Base-by-base conservation (phyloP, 2,329 filamentous ascomycete genomes). In the Karstenula rhodostoma region DNA sequence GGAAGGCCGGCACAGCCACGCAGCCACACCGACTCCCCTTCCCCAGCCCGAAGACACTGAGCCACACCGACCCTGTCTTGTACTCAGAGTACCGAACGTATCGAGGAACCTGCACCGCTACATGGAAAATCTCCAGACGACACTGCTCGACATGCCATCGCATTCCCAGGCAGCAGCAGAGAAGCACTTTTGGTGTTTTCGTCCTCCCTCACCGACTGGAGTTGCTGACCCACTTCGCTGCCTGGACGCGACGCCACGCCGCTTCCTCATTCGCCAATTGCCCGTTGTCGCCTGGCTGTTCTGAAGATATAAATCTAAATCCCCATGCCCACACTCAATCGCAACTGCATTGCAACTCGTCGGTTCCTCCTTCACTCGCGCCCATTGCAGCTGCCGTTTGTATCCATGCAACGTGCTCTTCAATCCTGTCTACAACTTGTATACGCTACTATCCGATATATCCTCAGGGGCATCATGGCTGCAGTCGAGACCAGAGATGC, bases 1-100 rank as follows among this genome's bases (percentile, higher is more conserved):
- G 29, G 42, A 37, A 54, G 23, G 17, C n/a, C 51, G 51, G 51
- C 51, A 54, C 51, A n/a, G n/a, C n/a, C n/a, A n/a, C n/a, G n/a
- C 47, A 44, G 51, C 51, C 51, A 54, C 40, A 54, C 7, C 25
- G 8, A 32, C 29, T 5, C 29, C 29, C 29, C 4, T n/a, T 19
- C 27, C 12, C 35, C 19, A 46, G 46, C 52, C 32, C 37, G 37
- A 43, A 12, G 19, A 35, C n/a, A n/a, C n/a, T 19, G 22, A 55
- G 52, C 52, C 52, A 55, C 52, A 55, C 6, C 35, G 27, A 29
- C 35, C 37, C 19, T 29, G 27, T 29, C n/a, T 29, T 4, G 27
- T 8, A 29, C 27, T 29, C 8, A 8, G 27, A 4, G 4, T 29
- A 8, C 27, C 4, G 8, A 4, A 29, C 27, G 27, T 8, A 29